Evolutionary conservation across 805 yeast genomes (phyloP), one percentile per base, ranked within the genome.

Genomic region (Metschnikowia matae): DNA sequence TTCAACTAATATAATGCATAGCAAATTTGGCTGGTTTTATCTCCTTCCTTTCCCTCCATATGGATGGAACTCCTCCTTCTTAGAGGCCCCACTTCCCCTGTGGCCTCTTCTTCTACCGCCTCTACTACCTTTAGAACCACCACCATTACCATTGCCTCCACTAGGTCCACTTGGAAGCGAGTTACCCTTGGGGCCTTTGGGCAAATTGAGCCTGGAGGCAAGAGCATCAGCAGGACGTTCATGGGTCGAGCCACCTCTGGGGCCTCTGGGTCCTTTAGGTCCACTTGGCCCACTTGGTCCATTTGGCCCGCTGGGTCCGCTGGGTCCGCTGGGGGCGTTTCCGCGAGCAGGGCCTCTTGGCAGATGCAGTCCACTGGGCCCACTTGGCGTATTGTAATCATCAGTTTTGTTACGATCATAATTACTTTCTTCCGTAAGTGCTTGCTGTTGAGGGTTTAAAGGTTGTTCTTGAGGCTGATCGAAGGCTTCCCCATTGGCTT

Each of bases 181-280:
- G 32, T 13, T 26, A 34, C 40, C 46, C n/a, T 71, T 77, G 50
- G 83, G 82, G 31, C 83, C 83, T 63, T 73, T 77, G 53, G 83
- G 83, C 48, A 74, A 66, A 52, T 71, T 73, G 40, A 70, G 61
- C 34, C 53, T 50, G 33, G 52, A 46, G 40, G 48, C 54, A 36
- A 53, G 48, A 35, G 54, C 56, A 46, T 52, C 55, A 29, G 48
- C 51, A 32, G 33, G 40, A 7, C 54, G 40, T 13, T 46, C 54
- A 26, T 50, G 48, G 11, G 41, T 45, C 8, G 39, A 13, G 14
- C 17, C 34, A 11, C 39, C 40, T 14, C 43, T 46, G 15, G 49
- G 40, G 7, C 49, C 46, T 17, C 17, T 39, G 6, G 48, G 48
- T 3, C 36, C 40, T n/a, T 31, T 37, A 14, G 41, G 40, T 23